Percentiles rank a stretch among this genome's conserved stretches.
Evolutionary conservation across 768 basidiomycete genomes (phyloP).

Genomic region (Lyophyllum decastes): DNA sequence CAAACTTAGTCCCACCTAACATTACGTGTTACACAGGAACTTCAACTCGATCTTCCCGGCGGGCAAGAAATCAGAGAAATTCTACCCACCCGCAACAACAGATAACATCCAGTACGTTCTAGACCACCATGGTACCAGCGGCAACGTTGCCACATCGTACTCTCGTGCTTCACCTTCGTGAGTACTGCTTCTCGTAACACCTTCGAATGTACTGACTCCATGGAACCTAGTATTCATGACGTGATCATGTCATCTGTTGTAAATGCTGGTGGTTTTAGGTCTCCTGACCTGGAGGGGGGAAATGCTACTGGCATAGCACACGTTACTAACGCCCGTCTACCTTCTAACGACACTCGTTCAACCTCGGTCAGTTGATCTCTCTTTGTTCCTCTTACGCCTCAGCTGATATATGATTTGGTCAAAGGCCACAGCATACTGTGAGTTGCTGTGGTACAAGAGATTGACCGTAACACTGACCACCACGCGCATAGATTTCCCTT

Average conservation of each 20-base stretch:
- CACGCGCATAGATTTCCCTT: not conserved
- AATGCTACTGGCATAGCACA: not conserved
- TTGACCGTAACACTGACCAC: not conserved
- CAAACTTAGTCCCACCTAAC: not conserved
- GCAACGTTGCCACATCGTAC: not conserved
- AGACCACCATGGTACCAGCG: not conserved
- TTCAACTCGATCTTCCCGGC: not conserved
- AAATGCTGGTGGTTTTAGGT: not conserved
- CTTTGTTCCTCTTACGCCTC: not conserved
- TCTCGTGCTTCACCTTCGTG: not conserved
- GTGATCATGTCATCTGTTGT: not conserved
- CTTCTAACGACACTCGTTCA: not conserved
- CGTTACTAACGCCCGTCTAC: constrained; percentile 2
- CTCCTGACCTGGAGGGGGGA: not conserved
- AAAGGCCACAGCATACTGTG: not conserved
- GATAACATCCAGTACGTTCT: constrained; percentile 4
- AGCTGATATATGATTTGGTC: not conserved
- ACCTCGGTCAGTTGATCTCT: not conserved
- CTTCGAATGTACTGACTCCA: not conserved
- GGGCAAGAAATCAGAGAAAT: not conserved
- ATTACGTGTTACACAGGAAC: not conserved
- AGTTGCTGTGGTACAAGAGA: not conserved
- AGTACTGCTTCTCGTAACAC: not conserved
- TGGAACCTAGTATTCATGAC: not conserved
- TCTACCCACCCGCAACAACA: not conserved